A percentile compares a stretch with the other conserved stretches of the same genome.
phyloP scores from a whole-genome alignment of 495 filamentous ascomycete species.

The Viridothelium virens region DNA sequence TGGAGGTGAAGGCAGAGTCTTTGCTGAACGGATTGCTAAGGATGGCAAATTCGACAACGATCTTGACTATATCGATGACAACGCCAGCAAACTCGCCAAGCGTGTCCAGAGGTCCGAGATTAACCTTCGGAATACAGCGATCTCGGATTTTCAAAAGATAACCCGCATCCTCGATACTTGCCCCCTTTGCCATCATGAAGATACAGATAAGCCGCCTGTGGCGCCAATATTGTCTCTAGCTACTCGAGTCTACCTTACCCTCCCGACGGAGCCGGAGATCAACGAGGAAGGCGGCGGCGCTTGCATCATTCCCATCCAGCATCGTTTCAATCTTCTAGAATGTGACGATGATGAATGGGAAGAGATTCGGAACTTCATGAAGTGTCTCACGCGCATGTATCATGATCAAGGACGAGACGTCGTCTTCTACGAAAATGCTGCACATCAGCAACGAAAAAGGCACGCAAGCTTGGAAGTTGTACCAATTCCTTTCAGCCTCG shows the following conservation, averaged over 20 bases:
- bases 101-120: slow-evolving; percentile 81
- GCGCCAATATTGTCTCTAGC: slow-evolving; percentile 86
- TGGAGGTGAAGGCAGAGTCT: slow-evolving; percentile 70
- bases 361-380: slow-evolving; percentile 98
- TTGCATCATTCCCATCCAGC: slow-evolving; percentile 81
- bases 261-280: slow-evolving; percentile 86
- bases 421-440: slow-evolving; percentile 96
- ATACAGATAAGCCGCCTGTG: slow-evolving; percentile 70
- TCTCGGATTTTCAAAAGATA: slow-evolving; percentile 84
- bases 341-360: slow-evolving; percentile 99
- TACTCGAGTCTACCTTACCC: slow-evolving; percentile 77
- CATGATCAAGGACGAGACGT: slow-evolving; percentile 84
- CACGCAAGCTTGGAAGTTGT: slow-evolving; percentile 84
- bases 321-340: slow-evolving; percentile 83
- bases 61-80: slow-evolving; percentile 95
- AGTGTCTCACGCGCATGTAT: slow-evolving; percentile 86
- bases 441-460: slow-evolving; percentile 62
- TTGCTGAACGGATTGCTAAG: slow-evolving; percentile 87
- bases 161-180: slow-evolving; percentile 81
- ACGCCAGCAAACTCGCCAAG: slow-evolving; percentile 83
- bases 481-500: slow-evolving; percentile 78
- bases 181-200: slow-evolving; percentile 87
- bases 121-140: slow-evolving; percentile 79
- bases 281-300: slow-evolving; percentile 60
- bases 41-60: slow-evolving; percentile 89